These are phyloP conservation scores for Scleroderma bovista DNA, from an alignment of 768 basidiomycete genomes.

Conservation along the genomic window DNA sequence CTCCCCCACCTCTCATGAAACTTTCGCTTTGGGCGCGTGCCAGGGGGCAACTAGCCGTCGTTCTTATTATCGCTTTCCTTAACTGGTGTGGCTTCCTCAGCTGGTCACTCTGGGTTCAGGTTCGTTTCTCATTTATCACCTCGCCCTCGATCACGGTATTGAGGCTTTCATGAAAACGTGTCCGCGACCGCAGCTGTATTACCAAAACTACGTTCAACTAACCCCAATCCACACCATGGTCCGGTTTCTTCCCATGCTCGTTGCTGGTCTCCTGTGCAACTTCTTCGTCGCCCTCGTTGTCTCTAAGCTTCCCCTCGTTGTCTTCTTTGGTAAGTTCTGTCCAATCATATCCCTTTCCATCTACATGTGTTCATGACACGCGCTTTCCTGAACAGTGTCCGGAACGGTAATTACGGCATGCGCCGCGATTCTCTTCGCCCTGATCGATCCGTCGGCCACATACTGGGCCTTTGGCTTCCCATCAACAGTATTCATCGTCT, in stretches of 20 bases:
- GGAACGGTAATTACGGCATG: conserved; percentile 56
- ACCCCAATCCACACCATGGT: conserved; percentile 57
- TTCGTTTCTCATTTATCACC: conserved; percentile 9
- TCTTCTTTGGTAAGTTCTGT: conserved; percentile 44
- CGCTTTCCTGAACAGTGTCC: conserved; percentile 24
- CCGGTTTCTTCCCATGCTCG: conserved; percentile 65
- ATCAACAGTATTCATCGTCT: conserved; percentile 54
- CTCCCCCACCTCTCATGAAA: conserved; percentile 62
- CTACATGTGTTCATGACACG: background rate
- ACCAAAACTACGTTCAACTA: conserved; percentile 56
- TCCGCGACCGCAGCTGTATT: conserved; percentile 49
- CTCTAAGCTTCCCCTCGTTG: conserved; percentile 47
- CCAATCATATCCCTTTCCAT: background rate
- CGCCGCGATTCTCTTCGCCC: conserved; percentile 62
- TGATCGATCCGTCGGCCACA: conserved; percentile 48
- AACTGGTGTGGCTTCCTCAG: conserved; percentile 54
- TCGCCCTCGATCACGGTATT: background rate
- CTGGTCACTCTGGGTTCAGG: conserved; percentile 50
- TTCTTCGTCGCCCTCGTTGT: conserved; percentile 57
- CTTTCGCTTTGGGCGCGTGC: conserved; percentile 59
- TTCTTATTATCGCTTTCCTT: conserved; percentile 58
- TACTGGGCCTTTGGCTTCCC: conserved; percentile 82
- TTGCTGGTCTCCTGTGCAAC: conserved; percentile 62
- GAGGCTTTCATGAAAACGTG: background rate
- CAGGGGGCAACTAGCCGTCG: conserved; percentile 54